phyloP scores from a whole-genome alignment of 129 eudicot genomes.

The Helianthus tuberosus region DNA sequence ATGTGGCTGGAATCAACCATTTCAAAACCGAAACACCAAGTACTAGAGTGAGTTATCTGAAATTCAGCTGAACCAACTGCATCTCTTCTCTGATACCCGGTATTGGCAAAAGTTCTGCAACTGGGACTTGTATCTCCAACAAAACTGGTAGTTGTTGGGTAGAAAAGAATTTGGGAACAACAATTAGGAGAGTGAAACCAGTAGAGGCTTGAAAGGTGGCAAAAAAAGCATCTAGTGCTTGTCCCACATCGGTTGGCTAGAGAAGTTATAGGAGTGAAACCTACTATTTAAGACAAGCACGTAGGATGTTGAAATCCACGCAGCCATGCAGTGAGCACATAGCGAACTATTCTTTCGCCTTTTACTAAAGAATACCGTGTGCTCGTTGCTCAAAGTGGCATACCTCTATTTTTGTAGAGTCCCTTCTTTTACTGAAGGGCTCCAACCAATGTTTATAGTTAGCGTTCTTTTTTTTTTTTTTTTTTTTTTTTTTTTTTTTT shows the following conservation, averaged over 20 bases:
- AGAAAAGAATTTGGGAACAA: background rate
- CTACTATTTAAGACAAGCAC: background rate
- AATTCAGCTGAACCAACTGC: too few relatives aligned
- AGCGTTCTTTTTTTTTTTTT: too few relatives aligned
- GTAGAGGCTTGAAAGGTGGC: background rate
- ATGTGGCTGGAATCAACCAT: too few relatives aligned
- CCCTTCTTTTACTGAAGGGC: background rate
- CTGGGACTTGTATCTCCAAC: too few relatives aligned
- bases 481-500: too few relatives aligned
- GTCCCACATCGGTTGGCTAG: background rate
- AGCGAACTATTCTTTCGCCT: slow-evolving; percentile 93
- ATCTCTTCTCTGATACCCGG: too few relatives aligned
- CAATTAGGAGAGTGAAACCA: background rate
- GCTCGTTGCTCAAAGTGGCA: slow-evolving; percentile 36
- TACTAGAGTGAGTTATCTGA: too few relatives aligned
- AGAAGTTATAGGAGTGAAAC: background rate
- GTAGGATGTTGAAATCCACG: background rate
- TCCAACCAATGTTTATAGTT: too few relatives aligned
- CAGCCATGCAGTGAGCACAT: slow-evolving; percentile 61
- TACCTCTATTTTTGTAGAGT: slow-evolving; percentile 34
- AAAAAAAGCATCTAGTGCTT: background rate
- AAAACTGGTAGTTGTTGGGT: background rate
- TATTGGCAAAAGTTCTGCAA: too few relatives aligned
- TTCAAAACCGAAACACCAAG: too few relatives aligned
- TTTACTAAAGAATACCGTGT: slow-evolving; percentile 97